phyloP scores from a whole-genome alignment of 2,329 filamentous ascomycete species.

The Beauveria sp. region DNA sequence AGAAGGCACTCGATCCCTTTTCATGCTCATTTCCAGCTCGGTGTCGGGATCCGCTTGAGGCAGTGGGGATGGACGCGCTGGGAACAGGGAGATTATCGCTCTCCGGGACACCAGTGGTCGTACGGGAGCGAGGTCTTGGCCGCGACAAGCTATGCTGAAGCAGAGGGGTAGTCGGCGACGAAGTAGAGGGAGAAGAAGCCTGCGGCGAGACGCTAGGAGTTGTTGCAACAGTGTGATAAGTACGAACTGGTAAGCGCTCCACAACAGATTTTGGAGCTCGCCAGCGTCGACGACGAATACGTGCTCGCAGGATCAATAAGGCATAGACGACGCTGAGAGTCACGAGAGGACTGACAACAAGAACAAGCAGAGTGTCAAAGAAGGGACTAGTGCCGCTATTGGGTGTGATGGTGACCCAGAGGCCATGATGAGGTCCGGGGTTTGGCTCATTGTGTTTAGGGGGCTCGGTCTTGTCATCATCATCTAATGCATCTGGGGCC shows the following conservation, averaged over 20 bases:
- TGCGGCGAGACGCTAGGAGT: constrained; percentile 47
- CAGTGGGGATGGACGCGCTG: constrained; percentile 33
- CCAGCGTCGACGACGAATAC: constrained; percentile 85
- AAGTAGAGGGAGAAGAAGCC: constrained; percentile 54
- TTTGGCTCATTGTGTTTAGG: constrained; percentile 15
- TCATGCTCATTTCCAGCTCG: constrained; percentile 35
- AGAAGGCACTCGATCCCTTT: constrained; percentile 35
- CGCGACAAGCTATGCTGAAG: constrained; percentile 52
- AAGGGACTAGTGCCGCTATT: constrained; percentile 86
- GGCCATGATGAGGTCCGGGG: constrained; percentile 51
- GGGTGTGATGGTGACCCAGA: constrained; percentile 95
- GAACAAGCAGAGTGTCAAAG: constrained; percentile 89
- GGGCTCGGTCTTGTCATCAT: constrained; percentile 18
- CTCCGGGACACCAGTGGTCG: constrained; percentile 53
- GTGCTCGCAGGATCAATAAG: constrained; percentile 75
- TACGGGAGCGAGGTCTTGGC: constrained; percentile 56
- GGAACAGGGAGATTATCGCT: constrained; percentile 38
- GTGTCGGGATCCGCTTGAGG: constrained; percentile 25
- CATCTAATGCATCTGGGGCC: constrained; percentile 16
- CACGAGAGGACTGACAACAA: constrained; percentile 90
- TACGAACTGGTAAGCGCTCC: constrained; percentile 87
- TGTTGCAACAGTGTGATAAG: constrained; percentile 76
- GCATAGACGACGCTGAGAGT: constrained; percentile 91
- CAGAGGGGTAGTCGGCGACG: constrained; percentile 72
- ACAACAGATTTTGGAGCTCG: constrained; percentile 96